Evolutionary conservation across 805 yeast genomes (phyloP), one percentile per base, ranked within the genome.

Genomic region (Suhomyces prunicola): DNA sequence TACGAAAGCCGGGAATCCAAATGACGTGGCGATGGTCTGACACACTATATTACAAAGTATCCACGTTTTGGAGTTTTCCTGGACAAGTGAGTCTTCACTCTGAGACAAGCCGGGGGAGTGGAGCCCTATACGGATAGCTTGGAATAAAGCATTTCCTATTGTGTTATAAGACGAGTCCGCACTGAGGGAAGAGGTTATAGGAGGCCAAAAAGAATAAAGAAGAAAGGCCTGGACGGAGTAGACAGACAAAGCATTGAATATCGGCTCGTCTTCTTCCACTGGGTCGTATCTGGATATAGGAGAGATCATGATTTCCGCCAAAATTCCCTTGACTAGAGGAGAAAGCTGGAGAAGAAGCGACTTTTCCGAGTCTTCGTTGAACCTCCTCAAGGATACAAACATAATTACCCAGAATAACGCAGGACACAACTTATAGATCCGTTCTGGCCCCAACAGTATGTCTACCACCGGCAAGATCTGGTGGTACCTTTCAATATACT

Each of bases 121-220:
- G 26, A 94, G 74, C 0, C 99, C 98, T 13, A 93, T 88, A 51
- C 97, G 74, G 33, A 92, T 87, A 0, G 97, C 98, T 64, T 90
- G 97, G 69, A 89, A 90, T 61, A 91, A 77, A 4, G 98, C 98
- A 46, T 90, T 85, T 0, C 97, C 98, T 22, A 90, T 86, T 1
- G 97, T 90, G 65, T 88, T 90, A 96, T 97, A 93, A 4, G 96
- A 87, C 6, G 97, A 87, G 65, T 94, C 98, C 0, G 98, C 97
- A 68, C 96, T 88, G 46, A 94, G 77, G 0, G 97, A 91, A 0
- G 98, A 90, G 0, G 97, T 90, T 39, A 92, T 79, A 3, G 97
- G 97, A 0, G 98, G 98, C 99, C 98, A 93, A 66, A 87, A 84
- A 0, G 97, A 87, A 69, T 88, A 90, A 1, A 93, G 73, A 26